phyloP scores from a whole-genome alignment of 495 filamentous ascomycete species.

The Glarea lozoyensis region DNA sequence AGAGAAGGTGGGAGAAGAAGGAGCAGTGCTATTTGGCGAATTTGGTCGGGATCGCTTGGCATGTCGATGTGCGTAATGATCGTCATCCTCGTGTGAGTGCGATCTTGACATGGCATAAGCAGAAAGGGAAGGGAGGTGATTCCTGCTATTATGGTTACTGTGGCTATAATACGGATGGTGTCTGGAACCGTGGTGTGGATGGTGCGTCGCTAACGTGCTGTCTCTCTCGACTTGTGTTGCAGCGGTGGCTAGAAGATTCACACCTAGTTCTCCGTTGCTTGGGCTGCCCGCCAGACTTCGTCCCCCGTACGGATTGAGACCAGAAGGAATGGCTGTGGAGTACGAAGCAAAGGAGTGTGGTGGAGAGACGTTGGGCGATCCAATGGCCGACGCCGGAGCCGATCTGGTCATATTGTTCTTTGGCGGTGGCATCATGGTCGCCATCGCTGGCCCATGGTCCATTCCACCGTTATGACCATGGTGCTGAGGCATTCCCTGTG shows the following conservation, averaged over 20 bases:
- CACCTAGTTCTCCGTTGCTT: constrained; percentile 47
- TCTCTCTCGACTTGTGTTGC: constrained; percentile 82
- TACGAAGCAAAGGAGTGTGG: constrained; percentile 82
- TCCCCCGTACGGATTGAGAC: constrained; percentile 57
- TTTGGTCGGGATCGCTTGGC: constrained; percentile 84
- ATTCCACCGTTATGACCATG: constrained; percentile 24
- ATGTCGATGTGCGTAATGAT: constrained; percentile 58
- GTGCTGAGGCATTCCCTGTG: constrained; percentile 40
- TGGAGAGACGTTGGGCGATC: constrained; percentile 91
- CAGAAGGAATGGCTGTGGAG: constrained; percentile 52
- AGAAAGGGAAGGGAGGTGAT: constrained; percentile 64
- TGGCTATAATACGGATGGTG: constrained; percentile 49
- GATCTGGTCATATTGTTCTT: constrained; percentile 70
- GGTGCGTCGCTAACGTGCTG: constrained; percentile 38
- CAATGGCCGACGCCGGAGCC: constrained; percentile 81
- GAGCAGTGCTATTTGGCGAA: constrained; percentile 89
- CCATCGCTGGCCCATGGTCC: constrained; percentile 40
- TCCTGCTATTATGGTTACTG: constrained; percentile 43
- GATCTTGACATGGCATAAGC: constrained; percentile 90
- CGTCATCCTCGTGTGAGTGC: constrained; percentile 83
- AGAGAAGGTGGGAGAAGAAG: constrained; percentile 95
- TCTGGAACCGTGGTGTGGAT: constrained; percentile 42
- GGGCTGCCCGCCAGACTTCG: constrained; percentile 41
- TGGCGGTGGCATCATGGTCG: constrained; percentile 71
- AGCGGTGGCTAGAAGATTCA: constrained; percentile 84